Percentiles rank a stretch among this genome's conserved stretches.
Evolutionary conservation across 345 rosid species (phyloP).

Genomic region (Carallia brachiata): DNA sequence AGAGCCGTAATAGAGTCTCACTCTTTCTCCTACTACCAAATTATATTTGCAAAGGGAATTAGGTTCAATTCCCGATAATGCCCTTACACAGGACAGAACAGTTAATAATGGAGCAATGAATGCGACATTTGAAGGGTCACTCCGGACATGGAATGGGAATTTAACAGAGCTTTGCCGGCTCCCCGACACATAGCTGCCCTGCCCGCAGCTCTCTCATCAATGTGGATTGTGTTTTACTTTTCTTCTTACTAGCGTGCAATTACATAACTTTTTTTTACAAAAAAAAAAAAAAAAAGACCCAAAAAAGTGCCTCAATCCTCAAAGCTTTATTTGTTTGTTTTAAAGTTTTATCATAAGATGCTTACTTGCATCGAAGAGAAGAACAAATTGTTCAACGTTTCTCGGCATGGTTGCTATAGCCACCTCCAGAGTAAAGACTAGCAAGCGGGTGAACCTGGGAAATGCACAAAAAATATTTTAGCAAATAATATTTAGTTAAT

Average conservation of each 20-base stretch:
- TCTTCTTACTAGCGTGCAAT: constrained; percentile 31
- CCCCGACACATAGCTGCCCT: constrained; percentile 23
- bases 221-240: neutral
- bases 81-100: constrained; percentile 30
- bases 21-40: no score
- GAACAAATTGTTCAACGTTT: constrained; percentile 69
- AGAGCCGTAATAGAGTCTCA: no score
- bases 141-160: constrained; percentile 44
- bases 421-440: constrained; percentile 85
- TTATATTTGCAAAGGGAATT: neutral
- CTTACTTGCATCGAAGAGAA: constrained; percentile 96
- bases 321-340: neutral
- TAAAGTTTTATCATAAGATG: neutral
- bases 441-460: constrained; percentile 67
- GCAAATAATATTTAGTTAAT: no score
- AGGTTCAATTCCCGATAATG: constrained; percentile 48
- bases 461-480: no score
- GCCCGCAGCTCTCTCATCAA: constrained; percentile 6
- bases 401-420: constrained; percentile 79
- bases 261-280: neutral
- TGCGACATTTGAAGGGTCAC: constrained; percentile 37
- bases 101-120: constrained; percentile 17
- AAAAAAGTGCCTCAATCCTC: constrained; percentile 9
- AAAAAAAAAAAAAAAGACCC: neutral
- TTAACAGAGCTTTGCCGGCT: constrained; percentile 41